Evolutionary conservation across 768 basidiomycete genomes (phyloP), one percentile per base, ranked within the genome.

Genomic region (Psilocybe cubensis): DNA sequence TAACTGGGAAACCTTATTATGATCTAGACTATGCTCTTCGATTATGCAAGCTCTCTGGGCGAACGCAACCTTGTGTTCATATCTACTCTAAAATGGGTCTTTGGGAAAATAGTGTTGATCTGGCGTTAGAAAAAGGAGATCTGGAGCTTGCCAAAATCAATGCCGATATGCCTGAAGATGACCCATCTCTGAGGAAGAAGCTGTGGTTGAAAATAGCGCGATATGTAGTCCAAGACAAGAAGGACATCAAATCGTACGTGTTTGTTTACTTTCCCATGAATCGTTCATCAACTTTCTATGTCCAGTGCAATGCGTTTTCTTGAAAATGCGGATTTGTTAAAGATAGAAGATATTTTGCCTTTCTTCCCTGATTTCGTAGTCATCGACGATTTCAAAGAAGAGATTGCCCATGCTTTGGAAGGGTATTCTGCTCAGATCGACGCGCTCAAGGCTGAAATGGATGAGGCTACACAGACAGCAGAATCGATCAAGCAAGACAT

Each of bases 331-430:
- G 88, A 93, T 64, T 76, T 98, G 31, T 84, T 99, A 68, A 98
- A 98, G 74, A 96, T 99, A 62, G 97, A 99, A 69, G 97, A 99
- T 68, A 97, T 99, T 59, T 77, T 99, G 17, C 97, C 97, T 4
- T 99, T 98, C 87, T 98, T 99, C 86, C 96, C 97, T 2, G 96
- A 98, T 74, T 99, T 99, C 69, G 94, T 96, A 11, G 92, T 98
- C 57, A 98, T 99, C 63, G 97, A 98, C 69, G 97, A 98, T 70
- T 98, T 99, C 83, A 99, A 99, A 72, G 92, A 96, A 65, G 96
- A 98, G 74, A 98, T 98, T 62, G 96, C 96, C 48, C 88, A 89
- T 58, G 97, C 97, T 0, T 76, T 99, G 62, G 96, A 99, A 69
- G 91, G 91, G 1, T 98, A 98, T 69, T 92, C 93, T 40, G 83